Evolutionary conservation across 2,329 filamentous ascomycete genomes (phyloP).

Genomic region (Apiospora phragmitis): DNA sequence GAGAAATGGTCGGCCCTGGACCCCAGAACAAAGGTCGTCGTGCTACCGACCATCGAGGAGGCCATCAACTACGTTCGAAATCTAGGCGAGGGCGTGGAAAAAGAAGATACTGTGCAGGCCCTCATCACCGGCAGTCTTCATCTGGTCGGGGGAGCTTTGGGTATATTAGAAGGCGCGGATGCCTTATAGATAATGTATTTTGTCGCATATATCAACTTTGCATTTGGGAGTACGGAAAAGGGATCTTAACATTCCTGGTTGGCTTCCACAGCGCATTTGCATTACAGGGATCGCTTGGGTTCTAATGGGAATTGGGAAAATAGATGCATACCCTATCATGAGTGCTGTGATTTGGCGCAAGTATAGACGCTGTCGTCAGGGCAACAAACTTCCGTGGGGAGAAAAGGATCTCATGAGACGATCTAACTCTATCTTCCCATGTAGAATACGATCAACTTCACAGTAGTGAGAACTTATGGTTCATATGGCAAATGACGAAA

Average conservation of each 20-base stretch:
- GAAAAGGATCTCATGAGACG: background rate
- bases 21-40: slow-evolving; percentile 43
- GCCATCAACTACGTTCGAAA: slow-evolving; percentile 49
- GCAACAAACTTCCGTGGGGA: background rate
- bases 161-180: slow-evolving; percentile 48
- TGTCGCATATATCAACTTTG: background rate
- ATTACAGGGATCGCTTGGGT: background rate
- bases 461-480: too few relatives aligned
- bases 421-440: background rate
- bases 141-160: slow-evolving; percentile 57
- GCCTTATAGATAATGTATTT: slow-evolving; percentile 34
- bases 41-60: slow-evolving; percentile 55
- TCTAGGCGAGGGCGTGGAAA: slow-evolving; percentile 30
- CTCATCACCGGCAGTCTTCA: slow-evolving; percentile 65
- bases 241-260: background rate
- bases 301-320: background rate
- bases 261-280: slow-evolving; percentile 1
- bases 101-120: slow-evolving; percentile 40
- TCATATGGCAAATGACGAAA: background rate
- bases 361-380: background rate
- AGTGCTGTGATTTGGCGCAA: background rate
- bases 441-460: background rate
- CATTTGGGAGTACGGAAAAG: background rate
- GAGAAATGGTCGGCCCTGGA: slow-evolving; percentile 52
- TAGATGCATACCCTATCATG: background rate